These are phyloP conservation scores for Tolypocladium inflatum DNA, from an alignment of 2,329 filamentous ascomycete species.

Conservation along the genomic window DNA sequence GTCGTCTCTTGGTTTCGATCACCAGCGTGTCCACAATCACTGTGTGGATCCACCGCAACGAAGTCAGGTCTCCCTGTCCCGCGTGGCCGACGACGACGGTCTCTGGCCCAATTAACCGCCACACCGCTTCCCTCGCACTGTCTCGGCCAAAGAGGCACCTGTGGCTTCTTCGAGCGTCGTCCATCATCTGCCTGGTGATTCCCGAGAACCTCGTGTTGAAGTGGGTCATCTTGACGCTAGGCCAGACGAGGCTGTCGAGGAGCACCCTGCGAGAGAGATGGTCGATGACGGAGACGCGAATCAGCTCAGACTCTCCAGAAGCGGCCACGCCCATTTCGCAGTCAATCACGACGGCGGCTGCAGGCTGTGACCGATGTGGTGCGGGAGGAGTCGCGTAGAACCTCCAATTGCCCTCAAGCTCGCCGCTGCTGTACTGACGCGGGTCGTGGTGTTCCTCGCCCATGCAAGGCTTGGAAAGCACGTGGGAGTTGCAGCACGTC, in stretches of 20 bases:
- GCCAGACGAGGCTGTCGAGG: slow-evolving; percentile 40
- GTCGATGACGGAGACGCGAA: slow-evolving; percentile 41
- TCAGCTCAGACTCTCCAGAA: slow-evolving; percentile 37
- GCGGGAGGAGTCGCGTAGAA: slow-evolving; percentile 12
- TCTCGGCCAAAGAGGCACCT: slow-evolving; percentile 30
- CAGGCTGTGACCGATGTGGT: not conserved
- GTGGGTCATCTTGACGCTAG: slow-evolving; percentile 33
- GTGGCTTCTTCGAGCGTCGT: slow-evolving; percentile 18
- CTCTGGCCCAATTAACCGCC: slow-evolving; percentile 30
- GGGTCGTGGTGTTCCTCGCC: slow-evolving; percentile 15
- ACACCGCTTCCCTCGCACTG: slow-evolving; percentile 31
- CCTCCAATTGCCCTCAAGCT: slow-evolving; percentile 17
- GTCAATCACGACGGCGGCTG: slow-evolving; percentile 34
- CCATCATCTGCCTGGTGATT: slow-evolving; percentile 29
- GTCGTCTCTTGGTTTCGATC: slow-evolving; percentile 15
- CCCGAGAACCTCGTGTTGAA: slow-evolving; percentile 42
- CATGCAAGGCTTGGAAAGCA: slow-evolving; percentile 14
- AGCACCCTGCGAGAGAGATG: slow-evolving; percentile 38
- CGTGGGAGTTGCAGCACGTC: slow-evolving; percentile 18
- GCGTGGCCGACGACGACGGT: slow-evolving; percentile 41
- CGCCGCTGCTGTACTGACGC: slow-evolving; percentile 10
- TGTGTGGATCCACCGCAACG: slow-evolving; percentile 38
- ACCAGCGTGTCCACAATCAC: slow-evolving; percentile 35
- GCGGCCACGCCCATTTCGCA: slow-evolving; percentile 44
- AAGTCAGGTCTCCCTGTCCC: slow-evolving; percentile 29